A percentile compares a stretch with the other conserved stretches of the same genome.
These are phyloP conservation scores for Talaromyces marneffei DNA, from an alignment of 2,329 filamentous ascomycete genomes.

Conservation along the genomic window DNA sequence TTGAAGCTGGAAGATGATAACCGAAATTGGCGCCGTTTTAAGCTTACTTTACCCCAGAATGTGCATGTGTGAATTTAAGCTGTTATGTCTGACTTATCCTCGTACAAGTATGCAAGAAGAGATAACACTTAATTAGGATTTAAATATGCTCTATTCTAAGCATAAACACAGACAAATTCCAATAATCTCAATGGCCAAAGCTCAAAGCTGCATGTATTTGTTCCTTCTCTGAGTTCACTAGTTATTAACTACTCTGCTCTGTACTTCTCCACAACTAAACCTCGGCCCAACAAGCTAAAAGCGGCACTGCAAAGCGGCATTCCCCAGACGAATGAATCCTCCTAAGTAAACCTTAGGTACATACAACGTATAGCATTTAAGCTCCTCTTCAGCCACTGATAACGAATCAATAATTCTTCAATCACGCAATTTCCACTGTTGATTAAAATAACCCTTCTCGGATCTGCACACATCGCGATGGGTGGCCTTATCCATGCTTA, in stretches of 20 bases:
- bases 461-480: slow-evolving; percentile 43
- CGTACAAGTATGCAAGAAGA: too few species aligned
- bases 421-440: not conserved
- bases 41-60: not conserved
- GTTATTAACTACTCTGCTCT: not conserved
- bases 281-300: not conserved
- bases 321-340: not conserved
- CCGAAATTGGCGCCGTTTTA: not conserved
- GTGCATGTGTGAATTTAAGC: too few species aligned
- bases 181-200: too few species aligned
- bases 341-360: too few species aligned
- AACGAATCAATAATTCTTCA: not conserved
- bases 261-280: not conserved
- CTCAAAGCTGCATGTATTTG: not conserved
- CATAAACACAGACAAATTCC: not conserved
- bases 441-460: too few species aligned
- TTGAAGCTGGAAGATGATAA: not conserved
- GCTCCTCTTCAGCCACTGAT: not conserved
- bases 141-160: not conserved
- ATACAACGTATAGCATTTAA: too few species aligned
- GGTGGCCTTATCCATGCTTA: slow-evolving; percentile 60
- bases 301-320: not conserved
- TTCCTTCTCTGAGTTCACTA: too few species aligned
- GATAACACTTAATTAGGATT: not conserved
- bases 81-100: too few species aligned